phyloP scores from a whole-genome alignment of 1,284 basidiomycete species.

The Puccinia polysora region DNA sequence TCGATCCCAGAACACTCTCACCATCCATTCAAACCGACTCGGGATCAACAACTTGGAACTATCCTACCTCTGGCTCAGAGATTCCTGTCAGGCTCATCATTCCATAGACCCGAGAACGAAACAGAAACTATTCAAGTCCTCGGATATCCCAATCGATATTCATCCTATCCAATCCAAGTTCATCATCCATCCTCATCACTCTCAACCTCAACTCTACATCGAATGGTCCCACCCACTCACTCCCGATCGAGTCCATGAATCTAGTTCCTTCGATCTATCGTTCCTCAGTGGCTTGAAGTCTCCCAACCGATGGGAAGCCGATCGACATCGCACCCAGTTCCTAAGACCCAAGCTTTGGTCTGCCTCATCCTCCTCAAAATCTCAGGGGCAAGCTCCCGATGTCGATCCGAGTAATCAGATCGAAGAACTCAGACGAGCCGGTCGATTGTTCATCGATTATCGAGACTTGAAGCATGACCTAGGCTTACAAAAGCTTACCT shows the following conservation, averaged over 20 bases:
- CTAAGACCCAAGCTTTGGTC: slow-evolving; percentile 19
- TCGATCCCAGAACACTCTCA: not conserved
- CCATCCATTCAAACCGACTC: slow-evolving; percentile 15
- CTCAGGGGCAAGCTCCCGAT: not conserved
- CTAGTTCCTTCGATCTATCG: slow-evolving; percentile 5
- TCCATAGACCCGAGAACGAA: slow-evolving; percentile 69
- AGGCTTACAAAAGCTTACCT: slow-evolving; percentile 45
- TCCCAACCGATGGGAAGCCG: not conserved
- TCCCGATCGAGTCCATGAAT: not conserved
- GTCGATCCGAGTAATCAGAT: not conserved
- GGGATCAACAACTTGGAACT: slow-evolving; percentile 19
- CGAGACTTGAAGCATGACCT: not conserved
- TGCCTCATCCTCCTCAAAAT: not conserved
- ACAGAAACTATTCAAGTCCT: slow-evolving; percentile 71
- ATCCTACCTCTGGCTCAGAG: slow-evolving; percentile 57
- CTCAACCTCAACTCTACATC: slow-evolving; percentile 4
- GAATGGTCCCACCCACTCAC: slow-evolving; percentile 25
- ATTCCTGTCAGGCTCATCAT: slow-evolving; percentile 59
- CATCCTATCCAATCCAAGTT: slow-evolving; percentile 52
- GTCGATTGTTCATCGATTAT: slow-evolving; percentile 14
- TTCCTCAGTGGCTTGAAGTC: not conserved
- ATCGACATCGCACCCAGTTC: slow-evolving; percentile 9
- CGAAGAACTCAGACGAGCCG: not conserved
- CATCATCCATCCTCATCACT: not conserved
- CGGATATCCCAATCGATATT: slow-evolving; percentile 56